phyloP scores from a whole-genome alignment of 176 grass and related monocot species.

The Hyparrhenia diplandra region DNA sequence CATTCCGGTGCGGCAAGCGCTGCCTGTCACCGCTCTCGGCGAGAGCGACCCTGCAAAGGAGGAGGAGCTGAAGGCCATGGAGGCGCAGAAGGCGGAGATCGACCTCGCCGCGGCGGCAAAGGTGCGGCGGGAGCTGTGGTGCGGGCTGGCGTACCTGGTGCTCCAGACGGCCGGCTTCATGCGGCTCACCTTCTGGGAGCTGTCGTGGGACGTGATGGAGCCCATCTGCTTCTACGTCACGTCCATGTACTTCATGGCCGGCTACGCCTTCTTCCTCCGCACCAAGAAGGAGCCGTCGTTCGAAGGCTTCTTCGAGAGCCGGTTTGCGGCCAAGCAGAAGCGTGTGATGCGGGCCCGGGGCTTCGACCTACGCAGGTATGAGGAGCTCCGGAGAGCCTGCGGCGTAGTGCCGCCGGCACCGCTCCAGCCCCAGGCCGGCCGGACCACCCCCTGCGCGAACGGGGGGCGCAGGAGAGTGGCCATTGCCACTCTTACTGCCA shows the following conservation, averaged over 20 bases:
- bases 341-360: conserved; percentile 42
- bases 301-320: conserved; percentile 77
- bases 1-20: conserved; percentile 33
- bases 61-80: conserved; percentile 70
- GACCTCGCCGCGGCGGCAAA: conserved; percentile 29
- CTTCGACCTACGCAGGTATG: conserved; percentile 56
- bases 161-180: conserved; percentile 73
- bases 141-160: conserved; percentile 54
- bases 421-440: neutral
- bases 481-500: conserved; percentile 37
- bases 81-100: conserved; percentile 58
- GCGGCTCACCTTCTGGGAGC: conserved; percentile 97
- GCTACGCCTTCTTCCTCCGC: conserved; percentile 89
- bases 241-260: conserved; percentile 83
- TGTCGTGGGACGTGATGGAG: conserved; percentile 99
- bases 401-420: conserved; percentile 7
- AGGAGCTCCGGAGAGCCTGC: conserved; percentile 53
- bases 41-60: conserved; percentile 11
- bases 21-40: neutral
- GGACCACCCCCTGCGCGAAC: too few species aligned
- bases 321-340: conserved; percentile 56
- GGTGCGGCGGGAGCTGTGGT: conserved; percentile 76
- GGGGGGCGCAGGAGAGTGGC: conserved; percentile 7
- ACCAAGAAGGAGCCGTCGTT: conserved; percentile 87
- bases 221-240: conserved; percentile 96